Conservation (phyloP, 73 alveolate species). For the Symbiodinium natans region DNA sequence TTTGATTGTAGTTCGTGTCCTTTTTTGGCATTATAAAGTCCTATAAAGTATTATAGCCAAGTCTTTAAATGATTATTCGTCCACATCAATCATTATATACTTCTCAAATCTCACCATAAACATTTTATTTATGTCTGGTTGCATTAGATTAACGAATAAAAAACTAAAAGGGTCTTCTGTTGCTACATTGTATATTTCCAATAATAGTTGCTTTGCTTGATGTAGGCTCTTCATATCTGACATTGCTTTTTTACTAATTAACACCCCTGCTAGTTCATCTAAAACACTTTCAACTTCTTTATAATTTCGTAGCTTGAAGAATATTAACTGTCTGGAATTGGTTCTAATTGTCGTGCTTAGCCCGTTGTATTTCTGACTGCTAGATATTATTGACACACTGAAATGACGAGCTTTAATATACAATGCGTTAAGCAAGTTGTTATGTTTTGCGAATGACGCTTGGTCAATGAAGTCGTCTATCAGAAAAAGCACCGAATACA, state of each 20-base stretch:
- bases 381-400: background rate
- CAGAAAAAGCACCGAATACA: background rate
- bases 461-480: slow-evolving; percentile 13
- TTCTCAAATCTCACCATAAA: background rate
- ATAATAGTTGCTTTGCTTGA: background rate
- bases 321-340: background rate
- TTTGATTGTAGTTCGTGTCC: background rate
- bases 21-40: background rate
- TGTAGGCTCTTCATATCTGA: background rate
- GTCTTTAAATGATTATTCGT: background rate
- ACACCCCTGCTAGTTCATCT: background rate
- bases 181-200: background rate
- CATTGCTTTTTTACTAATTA: background rate
- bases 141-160: background rate
- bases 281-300: background rate
- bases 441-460: background rate
- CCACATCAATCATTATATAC: background rate
- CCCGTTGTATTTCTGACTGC: slow-evolving; percentile 25
- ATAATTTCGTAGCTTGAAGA: background rate
- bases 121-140: background rate
- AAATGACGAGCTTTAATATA: slow-evolving; percentile 19
- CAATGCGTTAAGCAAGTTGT: background rate
- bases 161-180: background rate
- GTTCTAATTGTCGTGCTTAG: slow-evolving; percentile 1
- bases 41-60: background rate